Evolutionary conservation across 2,329 filamentous ascomycete genomes (phyloP).

Genomic region (Ophiostoma himal-ulmi): DNA sequence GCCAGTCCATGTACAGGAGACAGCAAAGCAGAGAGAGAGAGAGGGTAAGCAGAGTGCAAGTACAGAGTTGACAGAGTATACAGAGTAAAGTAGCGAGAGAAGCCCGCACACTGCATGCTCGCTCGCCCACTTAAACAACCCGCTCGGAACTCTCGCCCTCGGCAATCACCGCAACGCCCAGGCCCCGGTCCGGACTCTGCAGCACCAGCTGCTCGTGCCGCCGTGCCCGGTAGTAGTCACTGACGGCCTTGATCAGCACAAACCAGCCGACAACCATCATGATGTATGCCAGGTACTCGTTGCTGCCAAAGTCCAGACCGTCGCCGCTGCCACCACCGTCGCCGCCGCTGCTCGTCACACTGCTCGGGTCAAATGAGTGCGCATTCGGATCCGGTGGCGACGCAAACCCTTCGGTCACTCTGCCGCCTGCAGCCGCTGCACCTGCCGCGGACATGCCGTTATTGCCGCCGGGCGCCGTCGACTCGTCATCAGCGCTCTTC

Average conservation of each 20-base stretch:
- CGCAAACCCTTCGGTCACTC: constrained; percentile 53
- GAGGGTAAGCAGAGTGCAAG: not conserved
- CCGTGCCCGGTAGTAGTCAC: constrained; percentile 80
- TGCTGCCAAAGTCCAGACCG: constrained; percentile 57
- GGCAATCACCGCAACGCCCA: constrained; percentile 79
- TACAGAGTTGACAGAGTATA: no score
- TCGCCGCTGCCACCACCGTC: constrained; percentile 37
- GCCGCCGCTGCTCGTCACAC: constrained; percentile 46
- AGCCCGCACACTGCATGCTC: no score
- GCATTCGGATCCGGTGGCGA: constrained; percentile 81
- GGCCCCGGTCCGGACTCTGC: constrained; percentile 83
- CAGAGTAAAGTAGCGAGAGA: not conserved
- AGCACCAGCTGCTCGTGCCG: constrained; percentile 89
- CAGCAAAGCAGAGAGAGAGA: not conserved
- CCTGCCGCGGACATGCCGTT: constrained; percentile 36
- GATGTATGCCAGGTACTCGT: constrained; percentile 84
- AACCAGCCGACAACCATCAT: constrained; percentile 99
- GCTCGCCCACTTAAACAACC: constrained; percentile 51
- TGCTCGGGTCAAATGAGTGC: constrained; percentile 76
- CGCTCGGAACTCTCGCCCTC: constrained; percentile 75
- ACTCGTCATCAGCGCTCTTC: constrained; percentile 51
- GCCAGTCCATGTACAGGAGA: not conserved
- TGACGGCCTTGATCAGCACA: constrained; percentile 87
- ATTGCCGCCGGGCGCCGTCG: not conserved
- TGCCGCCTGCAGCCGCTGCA: constrained; percentile 34